phyloP scores from a whole-genome alignment of 1,284 basidiomycete species.

The Volvariella volvacea region DNA sequence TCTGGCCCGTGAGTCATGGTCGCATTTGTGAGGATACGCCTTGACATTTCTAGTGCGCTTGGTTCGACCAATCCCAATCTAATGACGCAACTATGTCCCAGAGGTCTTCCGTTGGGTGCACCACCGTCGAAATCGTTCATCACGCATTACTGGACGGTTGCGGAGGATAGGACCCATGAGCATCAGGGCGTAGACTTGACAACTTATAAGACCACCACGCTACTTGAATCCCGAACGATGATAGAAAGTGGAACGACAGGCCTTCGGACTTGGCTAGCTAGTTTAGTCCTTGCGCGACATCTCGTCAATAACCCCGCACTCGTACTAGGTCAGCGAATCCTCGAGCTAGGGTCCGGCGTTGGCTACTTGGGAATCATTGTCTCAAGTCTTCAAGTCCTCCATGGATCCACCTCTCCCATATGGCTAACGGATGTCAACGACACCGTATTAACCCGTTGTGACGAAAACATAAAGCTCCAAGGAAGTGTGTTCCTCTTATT shows the following conservation, averaged over 20 bases:
- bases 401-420: constrained; percentile 17
- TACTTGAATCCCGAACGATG: constrained; percentile 64
- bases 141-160: constrained; percentile 44
- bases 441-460: constrained; percentile 56
- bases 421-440: constrained; percentile 62
- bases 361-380: constrained; percentile 67
- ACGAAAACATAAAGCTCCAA: constrained; percentile 45
- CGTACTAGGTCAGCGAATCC: constrained; percentile 37
- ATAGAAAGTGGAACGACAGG: constrained; percentile 75
- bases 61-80: constrained; percentile 13
- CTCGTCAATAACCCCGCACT: constrained; percentile 47
- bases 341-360: constrained; percentile 68
- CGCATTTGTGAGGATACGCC: constrained; percentile 1
- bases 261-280: constrained; percentile 69
- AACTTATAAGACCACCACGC: constrained; percentile 38
- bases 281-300: constrained; percentile 58
- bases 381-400: constrained; percentile 40
- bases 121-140: constrained; percentile 52
- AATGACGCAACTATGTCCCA: constrained; percentile 17
- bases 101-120: constrained; percentile 14
- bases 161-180: constrained; percentile 2
- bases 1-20: constrained; percentile 25
- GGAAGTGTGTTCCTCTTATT: constrained; percentile 49
- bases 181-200: constrained; percentile 13
- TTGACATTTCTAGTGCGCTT: constrained; percentile 13